Conservation (phyloP, 805 yeast species). For the Saccharomycodes ludwigii region DNA sequence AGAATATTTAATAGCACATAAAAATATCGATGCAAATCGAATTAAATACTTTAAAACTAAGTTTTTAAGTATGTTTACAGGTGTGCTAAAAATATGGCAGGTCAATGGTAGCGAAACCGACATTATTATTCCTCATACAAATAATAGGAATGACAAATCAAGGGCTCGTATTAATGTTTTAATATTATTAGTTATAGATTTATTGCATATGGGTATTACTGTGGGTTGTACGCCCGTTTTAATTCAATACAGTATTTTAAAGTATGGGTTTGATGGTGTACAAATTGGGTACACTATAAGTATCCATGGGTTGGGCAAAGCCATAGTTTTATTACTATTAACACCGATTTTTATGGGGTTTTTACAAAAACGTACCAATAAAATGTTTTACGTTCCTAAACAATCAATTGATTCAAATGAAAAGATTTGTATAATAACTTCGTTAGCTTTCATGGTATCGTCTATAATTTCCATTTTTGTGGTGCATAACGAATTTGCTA, state of each 20-base stretch:
- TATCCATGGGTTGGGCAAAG: slow-evolving; percentile 13
- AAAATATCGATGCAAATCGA: slow-evolving; percentile 1
- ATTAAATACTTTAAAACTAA: neutral
- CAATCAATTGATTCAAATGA: slow-evolving; percentile 44
- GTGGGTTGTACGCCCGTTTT: slow-evolving; percentile 13
- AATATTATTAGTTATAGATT: slow-evolving; percentile 11
- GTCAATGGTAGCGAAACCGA: slow-evolving; percentile 8
- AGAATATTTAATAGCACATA: slow-evolving; percentile 1
- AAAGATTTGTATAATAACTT: slow-evolving; percentile 24
- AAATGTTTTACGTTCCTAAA: slow-evolving; percentile 6
- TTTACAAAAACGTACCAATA: slow-evolving; percentile 9
- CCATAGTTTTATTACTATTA: slow-evolving; percentile 8
- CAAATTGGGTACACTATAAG: slow-evolving; percentile 18
- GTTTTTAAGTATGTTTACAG: slow-evolving; percentile 27
- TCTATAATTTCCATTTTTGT: slow-evolving; percentile 26
- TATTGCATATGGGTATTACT: slow-evolving; percentile 13
- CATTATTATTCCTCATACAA: slow-evolving; percentile 7
- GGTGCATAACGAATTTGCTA: slow-evolving; percentile 10
- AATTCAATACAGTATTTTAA: slow-evolving; percentile 11
- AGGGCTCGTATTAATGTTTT: slow-evolving; percentile 13
- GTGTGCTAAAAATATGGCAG: slow-evolving; percentile 14
- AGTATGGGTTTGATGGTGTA: slow-evolving; percentile 14
- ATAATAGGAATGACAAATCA: too few species aligned
- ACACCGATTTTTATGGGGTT: slow-evolving; percentile 3
- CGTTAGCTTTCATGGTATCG: slow-evolving; percentile 26